Base-by-base conservation (phyloP, 805 yeast species). In the Wickerhamiella occidentalis region DNA sequence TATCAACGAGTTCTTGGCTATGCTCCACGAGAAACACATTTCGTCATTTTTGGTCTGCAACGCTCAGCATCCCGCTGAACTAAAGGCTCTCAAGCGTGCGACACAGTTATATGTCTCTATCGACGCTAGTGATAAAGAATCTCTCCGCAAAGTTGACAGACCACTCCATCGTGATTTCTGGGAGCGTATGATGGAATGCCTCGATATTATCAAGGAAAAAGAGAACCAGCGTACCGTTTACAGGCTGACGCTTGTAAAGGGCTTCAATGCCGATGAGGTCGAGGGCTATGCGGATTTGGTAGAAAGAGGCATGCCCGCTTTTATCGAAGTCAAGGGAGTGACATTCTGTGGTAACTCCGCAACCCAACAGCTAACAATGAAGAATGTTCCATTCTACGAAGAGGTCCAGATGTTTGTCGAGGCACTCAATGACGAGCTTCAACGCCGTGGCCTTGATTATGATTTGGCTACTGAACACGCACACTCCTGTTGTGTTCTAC, bases 391-490 rank as follows among this genome's bases (percentile, higher is more conserved):
- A 41, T 87, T 84, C 61, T 87, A 87, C 61, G 94, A 85, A 54
- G 96, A 87, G 63, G 90, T 95, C 61, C 79, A 78, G 57, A 68
- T 64, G 6, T 87, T 87, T 64, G 96, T 86, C 3, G 71, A 70
- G 44, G 71, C 69, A 8, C 74, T 87, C 54, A 75, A 77, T 40
- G 67, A 68, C 11, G 86, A 80, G 57, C 71, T 87, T 51, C 70
- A 76, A 48, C 64, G 70, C 11, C 74, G 94, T 57, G 87, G 87
- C 0, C 69, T 82, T 26, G 73, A 72, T 23, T 87, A 88, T 60
- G 94, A 79, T 43, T 70, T 87, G 51, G 95, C 96, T 9, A 94
- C 96, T 0, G 96, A 88, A 64, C 96, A 87, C 64, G 94, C 95
- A 0, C 96, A 87, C 63, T 82, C 94, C 2, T 88, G 95, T 67